A percentile compares a stretch with the other conserved stretches of the same genome.
These are phyloP conservation scores for Geotrichum cucujoidarum DNA, from an alignment of 1,139 yeast species.

Conservation along the genomic window DNA sequence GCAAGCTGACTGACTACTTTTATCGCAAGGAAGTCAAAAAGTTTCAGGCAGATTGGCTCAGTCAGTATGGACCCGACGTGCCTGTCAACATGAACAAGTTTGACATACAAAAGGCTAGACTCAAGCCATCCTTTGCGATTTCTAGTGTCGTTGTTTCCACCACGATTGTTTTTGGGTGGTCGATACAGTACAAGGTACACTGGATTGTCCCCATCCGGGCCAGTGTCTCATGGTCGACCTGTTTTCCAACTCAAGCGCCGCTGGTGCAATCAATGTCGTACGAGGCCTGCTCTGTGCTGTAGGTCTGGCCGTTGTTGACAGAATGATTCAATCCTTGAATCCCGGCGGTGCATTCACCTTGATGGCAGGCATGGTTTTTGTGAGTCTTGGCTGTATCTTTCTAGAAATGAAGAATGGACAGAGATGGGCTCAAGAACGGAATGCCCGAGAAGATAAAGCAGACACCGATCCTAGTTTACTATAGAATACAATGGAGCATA, in stretches of 20 bases:
- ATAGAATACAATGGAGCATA: too few relatives aligned
- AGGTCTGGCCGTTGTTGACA: constrained; percentile 56
- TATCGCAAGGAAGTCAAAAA: constrained; percentile 39
- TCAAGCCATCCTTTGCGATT: constrained; percentile 38
- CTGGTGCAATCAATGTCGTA: constrained; percentile 55
- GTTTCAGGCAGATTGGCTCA: constrained; percentile 42
- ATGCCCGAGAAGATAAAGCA: neutral
- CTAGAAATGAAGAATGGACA: constrained; percentile 15
- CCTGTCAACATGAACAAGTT: constrained; percentile 33
- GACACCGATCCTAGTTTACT: neutral
- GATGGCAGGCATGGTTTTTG: constrained; percentile 41
- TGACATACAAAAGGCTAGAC: constrained; percentile 48
- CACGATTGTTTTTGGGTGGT: constrained; percentile 64
- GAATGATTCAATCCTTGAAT: constrained; percentile 49
- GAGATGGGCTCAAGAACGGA: constrained; percentile 14
- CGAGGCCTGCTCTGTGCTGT: constrained; percentile 59
- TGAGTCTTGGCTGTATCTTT: constrained; percentile 12
- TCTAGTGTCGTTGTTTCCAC: constrained; percentile 34
- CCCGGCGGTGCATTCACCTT: constrained; percentile 64
- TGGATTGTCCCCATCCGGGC: constrained; percentile 53
- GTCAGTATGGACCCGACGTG: constrained; percentile 21
- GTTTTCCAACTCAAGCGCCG: constrained; percentile 57
- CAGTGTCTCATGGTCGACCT: constrained; percentile 58
- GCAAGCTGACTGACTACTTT: constrained; percentile 34
- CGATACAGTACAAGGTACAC: constrained; percentile 46